Percentiles rank a stretch among this genome's conserved stretches.
Conservation (phyloP, 2,329 filamentous ascomycete species). For the Diaporthe ilicicola region DNA sequence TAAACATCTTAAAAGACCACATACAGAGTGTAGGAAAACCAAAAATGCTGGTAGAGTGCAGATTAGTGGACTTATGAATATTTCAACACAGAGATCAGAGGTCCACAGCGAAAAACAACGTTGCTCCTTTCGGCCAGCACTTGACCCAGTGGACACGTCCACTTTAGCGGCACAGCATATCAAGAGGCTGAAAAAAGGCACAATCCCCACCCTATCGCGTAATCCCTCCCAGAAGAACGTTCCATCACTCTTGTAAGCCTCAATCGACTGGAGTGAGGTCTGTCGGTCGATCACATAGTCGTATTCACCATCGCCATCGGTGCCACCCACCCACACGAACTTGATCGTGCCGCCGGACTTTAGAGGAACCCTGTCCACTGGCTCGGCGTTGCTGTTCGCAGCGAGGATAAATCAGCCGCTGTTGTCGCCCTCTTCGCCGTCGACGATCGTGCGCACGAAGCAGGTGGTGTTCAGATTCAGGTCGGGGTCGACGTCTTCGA, state of each 20-base stretch:
- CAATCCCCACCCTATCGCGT: no score
- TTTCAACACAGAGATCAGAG: no score
- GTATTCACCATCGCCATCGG: not conserved
- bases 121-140: no score
- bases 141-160: no score
- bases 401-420: not conserved
- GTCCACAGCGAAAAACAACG: no score
- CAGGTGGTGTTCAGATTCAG: not conserved
- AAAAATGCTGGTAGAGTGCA: no score
- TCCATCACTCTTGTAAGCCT: not conserved
- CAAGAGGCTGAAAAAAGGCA: no score
- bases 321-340: not conserved
- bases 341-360: not conserved
- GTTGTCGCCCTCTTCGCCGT: not conserved
- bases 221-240: slow-evolving; percentile 1
- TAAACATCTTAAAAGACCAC: no score
- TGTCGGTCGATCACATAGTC: not conserved
- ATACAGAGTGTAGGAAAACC: no score
- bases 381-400: not conserved
- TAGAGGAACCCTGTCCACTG: not conserved
- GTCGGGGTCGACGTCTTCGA: not conserved
- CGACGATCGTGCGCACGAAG: not conserved
- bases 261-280: not conserved
- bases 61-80: no score
- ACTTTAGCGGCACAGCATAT: no score